phyloP scores from a whole-genome alignment of 1,139 yeast species.

The Candida labiduridarum region DNA sequence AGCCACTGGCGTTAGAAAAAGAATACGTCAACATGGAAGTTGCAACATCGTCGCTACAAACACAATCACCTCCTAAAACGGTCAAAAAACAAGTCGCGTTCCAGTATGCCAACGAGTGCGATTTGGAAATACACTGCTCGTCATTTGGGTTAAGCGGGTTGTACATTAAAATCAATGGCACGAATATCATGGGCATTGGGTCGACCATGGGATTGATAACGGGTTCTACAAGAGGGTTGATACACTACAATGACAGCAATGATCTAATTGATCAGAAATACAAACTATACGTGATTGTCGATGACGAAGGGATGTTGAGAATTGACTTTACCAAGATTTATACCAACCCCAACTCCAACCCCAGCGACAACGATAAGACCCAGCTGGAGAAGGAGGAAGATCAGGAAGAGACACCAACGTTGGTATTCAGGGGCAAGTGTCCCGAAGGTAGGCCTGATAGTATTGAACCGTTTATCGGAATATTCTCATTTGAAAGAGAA shows the following conservation, averaged over 20 bases:
- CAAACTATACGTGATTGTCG: conserved; percentile 54
- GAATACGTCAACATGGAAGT: conserved; percentile 8
- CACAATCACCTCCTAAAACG: neutral
- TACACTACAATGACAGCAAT: conserved; percentile 53
- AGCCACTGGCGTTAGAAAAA: neutral
- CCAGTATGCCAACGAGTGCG: conserved; percentile 55
- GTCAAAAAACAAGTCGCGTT: conserved; percentile 31
- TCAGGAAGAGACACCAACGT: conserved; percentile 44
- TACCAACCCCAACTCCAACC: conserved; percentile 22
- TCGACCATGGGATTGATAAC: conserved; percentile 61
- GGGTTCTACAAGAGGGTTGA: conserved; percentile 52
- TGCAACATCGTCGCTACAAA: conserved; percentile 1
- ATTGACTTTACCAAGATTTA: conserved; percentile 57
- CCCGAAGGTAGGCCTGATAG: conserved; percentile 58
- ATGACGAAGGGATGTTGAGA: conserved; percentile 50
- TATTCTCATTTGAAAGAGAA: conserved; percentile 53
- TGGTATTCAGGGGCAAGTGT: conserved; percentile 53
- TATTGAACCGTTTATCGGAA: conserved; percentile 59
- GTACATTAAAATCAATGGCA: conserved; percentile 53
- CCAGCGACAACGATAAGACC: conserved; percentile 13
- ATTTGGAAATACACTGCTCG: conserved; percentile 57
- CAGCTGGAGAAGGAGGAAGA: conserved; percentile 11
- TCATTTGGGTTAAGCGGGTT: conserved; percentile 62
- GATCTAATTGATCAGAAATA: conserved; percentile 53
- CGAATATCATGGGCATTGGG: conserved; percentile 58